Conservation (phyloP, 306 rosid species). For the Citrullus amarus region DNA sequence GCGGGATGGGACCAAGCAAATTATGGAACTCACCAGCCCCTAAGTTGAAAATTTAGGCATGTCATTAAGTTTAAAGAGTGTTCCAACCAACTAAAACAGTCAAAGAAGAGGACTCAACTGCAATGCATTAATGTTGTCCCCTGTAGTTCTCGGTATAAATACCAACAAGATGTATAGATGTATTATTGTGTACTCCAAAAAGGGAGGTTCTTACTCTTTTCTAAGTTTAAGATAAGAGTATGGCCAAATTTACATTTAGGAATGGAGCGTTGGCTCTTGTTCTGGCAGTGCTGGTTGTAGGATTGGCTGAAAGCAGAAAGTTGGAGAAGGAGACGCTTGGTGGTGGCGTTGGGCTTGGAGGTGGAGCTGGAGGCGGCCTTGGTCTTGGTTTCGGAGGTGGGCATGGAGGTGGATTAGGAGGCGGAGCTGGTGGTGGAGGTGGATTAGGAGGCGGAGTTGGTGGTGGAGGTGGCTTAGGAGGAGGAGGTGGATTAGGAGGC, state of each 20-base stretch:
- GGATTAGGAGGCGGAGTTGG: not conserved
- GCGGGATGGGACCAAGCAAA: conserved; percentile 25
- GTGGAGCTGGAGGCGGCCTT: not conserved
- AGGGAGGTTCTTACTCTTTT: not conserved
- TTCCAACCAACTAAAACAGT: not conserved
- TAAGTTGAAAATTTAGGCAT: conserved; percentile 29
- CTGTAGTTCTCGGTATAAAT: conserved; percentile 26
- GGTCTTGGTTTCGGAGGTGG: no score
- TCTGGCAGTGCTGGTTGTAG: conserved; percentile 24
- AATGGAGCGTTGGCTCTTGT: conserved; percentile 27
- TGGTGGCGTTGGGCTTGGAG: conserved; percentile 5
- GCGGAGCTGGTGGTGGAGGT: not conserved
- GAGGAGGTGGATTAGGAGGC: not conserved
- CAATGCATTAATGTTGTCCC: conserved; percentile 23
- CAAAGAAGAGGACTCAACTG: conserved; percentile 19
- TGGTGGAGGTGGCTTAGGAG: not conserved
- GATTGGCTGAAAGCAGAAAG: conserved; percentile 36
- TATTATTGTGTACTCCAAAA: not conserved
- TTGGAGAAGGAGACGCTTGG: conserved; percentile 17
- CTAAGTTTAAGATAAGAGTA: conserved; percentile 5
- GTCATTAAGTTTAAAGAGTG: conserved; percentile 13
- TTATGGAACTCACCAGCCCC: conserved; percentile 29
- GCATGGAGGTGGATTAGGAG: not conserved
- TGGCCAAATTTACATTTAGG: conserved; percentile 31
- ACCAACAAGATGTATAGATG: not conserved